A percentile compares a stretch with the other conserved stretches of the same genome.
These are phyloP conservation scores for Huntiella omanensis DNA, from an alignment of 2,329 filamentous ascomycete genomes.

Conservation along the genomic window DNA sequence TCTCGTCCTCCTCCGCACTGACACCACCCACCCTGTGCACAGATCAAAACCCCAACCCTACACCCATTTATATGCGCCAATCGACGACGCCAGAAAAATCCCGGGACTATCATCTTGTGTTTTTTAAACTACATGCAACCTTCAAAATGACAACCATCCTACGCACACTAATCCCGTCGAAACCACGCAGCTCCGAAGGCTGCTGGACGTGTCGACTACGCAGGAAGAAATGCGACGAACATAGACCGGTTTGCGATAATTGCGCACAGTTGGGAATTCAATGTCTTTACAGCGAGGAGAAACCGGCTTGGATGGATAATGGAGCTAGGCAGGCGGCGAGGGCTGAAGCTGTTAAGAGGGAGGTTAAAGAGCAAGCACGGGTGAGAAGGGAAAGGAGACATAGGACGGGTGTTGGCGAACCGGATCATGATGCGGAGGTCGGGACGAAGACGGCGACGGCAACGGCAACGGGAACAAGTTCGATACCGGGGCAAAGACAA, in stretches of 20 bases:
- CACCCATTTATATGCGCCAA: background rate
- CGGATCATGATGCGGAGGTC: too few relatives aligned
- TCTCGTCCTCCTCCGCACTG: background rate
- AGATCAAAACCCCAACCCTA: background rate
- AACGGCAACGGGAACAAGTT: background rate
- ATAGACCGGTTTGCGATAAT: slow-evolving; percentile 28
- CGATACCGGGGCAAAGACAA: background rate
- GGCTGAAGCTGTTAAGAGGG: slow-evolving; percentile 33
- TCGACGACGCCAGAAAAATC: background rate
- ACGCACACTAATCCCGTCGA: slow-evolving; percentile 10
- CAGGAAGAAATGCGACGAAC: slow-evolving; percentile 42
- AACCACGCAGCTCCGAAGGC: slow-evolving; percentile 17
- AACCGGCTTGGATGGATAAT: slow-evolving; percentile 40
- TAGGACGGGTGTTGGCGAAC: slow-evolving; percentile 9
- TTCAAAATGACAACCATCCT: slow-evolving; percentile 6
- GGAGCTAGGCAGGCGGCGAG: slow-evolving; percentile 29
- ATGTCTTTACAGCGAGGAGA: slow-evolving; percentile 32
- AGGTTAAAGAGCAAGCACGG: slow-evolving; percentile 35
- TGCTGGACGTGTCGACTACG: slow-evolving; percentile 44
- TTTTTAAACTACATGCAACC: background rate
- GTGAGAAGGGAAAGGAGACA: slow-evolving; percentile 31
- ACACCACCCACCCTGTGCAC: background rate
- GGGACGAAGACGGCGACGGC: too few relatives aligned
- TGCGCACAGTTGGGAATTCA: slow-evolving; percentile 36
- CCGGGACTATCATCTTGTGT: background rate